A percentile compares a stretch with the other conserved stretches of the same genome.
These are phyloP conservation scores for Crassisporium funariophilum DNA, from an alignment of 768 basidiomycete genomes.

Conservation along the genomic window DNA sequence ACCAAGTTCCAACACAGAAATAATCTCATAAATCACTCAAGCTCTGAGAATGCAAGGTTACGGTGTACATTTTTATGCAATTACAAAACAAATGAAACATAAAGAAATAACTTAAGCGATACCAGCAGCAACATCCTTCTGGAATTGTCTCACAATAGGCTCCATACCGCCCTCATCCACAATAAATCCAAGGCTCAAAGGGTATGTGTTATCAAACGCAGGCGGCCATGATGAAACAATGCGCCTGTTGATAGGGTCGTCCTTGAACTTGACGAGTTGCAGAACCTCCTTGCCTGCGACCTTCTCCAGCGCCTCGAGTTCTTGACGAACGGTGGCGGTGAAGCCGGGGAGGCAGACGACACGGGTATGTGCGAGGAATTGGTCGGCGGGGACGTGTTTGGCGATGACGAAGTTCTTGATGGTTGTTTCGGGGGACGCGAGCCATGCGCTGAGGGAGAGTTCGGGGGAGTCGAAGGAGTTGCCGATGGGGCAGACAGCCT, in stretches of 20 bases:
- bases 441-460: constrained; percentile 50
- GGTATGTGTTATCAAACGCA: constrained; percentile 45
- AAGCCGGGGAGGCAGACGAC: constrained; percentile 64
- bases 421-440: constrained; percentile 52
- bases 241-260: constrained; percentile 43
- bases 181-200: constrained; percentile 44
- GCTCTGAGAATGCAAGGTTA: no score
- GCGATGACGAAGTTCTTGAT: constrained; percentile 55
- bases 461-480: constrained; percentile 43
- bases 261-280: constrained; percentile 47
- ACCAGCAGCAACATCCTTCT: constrained; percentile 7
- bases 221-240: constrained; percentile 53
- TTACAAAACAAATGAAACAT: not conserved
- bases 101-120: constrained; percentile 7
- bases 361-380: constrained; percentile 46
- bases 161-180: constrained; percentile 50
- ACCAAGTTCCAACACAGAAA: no score
- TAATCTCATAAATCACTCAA: no score
- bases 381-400: constrained; percentile 44
- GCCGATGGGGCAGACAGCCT: constrained; percentile 55
- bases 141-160: constrained; percentile 41
- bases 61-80: constrained; percentile 1
- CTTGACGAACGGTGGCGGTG: constrained; percentile 55
- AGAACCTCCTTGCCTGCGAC: constrained; percentile 53
- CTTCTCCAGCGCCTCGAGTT: constrained; percentile 51